These are phyloP conservation scores for Purpureocillium takamizusanense DNA, from an alignment of 2,329 filamentous ascomycete species.

Conservation along the genomic window DNA sequence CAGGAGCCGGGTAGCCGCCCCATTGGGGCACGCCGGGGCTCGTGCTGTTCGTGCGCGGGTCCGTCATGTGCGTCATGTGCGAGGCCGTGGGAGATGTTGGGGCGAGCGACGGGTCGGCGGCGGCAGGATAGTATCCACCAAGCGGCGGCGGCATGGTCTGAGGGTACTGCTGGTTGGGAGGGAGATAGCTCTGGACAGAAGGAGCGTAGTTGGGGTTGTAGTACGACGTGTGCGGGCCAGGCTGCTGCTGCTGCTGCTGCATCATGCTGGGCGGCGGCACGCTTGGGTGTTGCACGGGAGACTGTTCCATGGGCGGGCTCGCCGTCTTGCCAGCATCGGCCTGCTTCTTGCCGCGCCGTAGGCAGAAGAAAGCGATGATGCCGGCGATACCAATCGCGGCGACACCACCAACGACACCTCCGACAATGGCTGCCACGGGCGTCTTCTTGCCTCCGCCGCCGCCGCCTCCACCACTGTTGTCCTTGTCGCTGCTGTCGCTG, in stretches of 20 bases:
- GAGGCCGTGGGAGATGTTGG: slow-evolving; percentile 7
- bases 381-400: slow-evolving; percentile 20
- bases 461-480: slow-evolving; percentile 3
- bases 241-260: no score
- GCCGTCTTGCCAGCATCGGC: slow-evolving; percentile 4
- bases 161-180: slow-evolving; percentile 12
- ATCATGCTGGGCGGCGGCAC: no score
- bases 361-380: slow-evolving; percentile 19
- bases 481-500: slow-evolving; percentile 3
- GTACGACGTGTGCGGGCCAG: slow-evolving; percentile 8
- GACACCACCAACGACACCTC: slow-evolving; percentile 27
- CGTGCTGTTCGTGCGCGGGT: slow-evolving; percentile 10
- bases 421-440: slow-evolving; percentile 26
- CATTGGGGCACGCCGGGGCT: slow-evolving; percentile 11
- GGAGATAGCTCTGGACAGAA: slow-evolving; percentile 11
- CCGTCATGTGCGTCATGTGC: slow-evolving; percentile 8
- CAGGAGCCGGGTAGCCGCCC: slow-evolving; percentile 6
- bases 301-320: slow-evolving; percentile 1
- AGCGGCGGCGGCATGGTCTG: slow-evolving; percentile 4
- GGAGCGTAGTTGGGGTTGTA: slow-evolving; percentile 18
- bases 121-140: slow-evolving; percentile 10
- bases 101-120: slow-evolving; percentile 3
- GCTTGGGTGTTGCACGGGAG: slow-evolving; percentile 1
- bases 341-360: slow-evolving; percentile 21
- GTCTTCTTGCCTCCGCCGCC: slow-evolving; percentile 5